phyloP scores from a whole-genome alignment of 129 eudicot genomes.

The Escallonia herrerae region DNA sequence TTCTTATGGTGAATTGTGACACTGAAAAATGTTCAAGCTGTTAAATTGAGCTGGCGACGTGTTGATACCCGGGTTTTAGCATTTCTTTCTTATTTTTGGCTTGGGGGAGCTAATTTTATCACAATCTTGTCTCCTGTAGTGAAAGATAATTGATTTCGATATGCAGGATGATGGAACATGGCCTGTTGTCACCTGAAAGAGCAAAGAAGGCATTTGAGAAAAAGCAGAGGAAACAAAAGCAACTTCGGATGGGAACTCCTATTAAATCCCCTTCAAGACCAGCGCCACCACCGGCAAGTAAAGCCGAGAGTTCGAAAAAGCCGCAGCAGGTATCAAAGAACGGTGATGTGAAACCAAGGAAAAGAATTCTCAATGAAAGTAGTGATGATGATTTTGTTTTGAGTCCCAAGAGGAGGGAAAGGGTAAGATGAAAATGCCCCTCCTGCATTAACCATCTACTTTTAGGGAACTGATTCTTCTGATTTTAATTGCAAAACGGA shows the following conservation, averaged over 20 bases:
- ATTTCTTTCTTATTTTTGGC: neutral
- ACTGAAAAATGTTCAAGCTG: too few relatives aligned
- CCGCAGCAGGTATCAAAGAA: slow-evolving; percentile 51
- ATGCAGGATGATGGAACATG: slow-evolving; percentile 91
- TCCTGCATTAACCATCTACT: neutral
- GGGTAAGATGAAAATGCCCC: slow-evolving; percentile 19
- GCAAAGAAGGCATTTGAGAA: slow-evolving; percentile 72
- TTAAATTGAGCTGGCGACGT: too few relatives aligned
- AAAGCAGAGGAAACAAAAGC: slow-evolving; percentile 77
- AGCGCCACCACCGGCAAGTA: slow-evolving; percentile 32
- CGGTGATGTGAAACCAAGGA: slow-evolving; percentile 56
- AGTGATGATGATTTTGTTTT: slow-evolving; percentile 54
- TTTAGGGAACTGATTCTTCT: neutral
- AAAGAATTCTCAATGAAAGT: slow-evolving; percentile 28
- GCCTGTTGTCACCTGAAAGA: slow-evolving; percentile 72
- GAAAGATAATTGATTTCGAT: neutral
- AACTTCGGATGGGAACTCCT: slow-evolving; percentile 52
- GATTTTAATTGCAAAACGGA: neutral
- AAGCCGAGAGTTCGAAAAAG: slow-evolving; percentile 47
- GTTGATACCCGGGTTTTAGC: neutral
- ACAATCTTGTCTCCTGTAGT: neutral
- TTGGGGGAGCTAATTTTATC: neutral
- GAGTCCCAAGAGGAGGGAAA: slow-evolving; percentile 62
- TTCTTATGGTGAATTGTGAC: too few relatives aligned
- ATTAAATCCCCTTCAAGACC: slow-evolving; percentile 46